A percentile compares a stretch with the other conserved stretches of the same genome.
Evolutionary conservation across 768 basidiomycete species (phyloP).

Genomic region (Kwoniella botswanensis): DNA sequence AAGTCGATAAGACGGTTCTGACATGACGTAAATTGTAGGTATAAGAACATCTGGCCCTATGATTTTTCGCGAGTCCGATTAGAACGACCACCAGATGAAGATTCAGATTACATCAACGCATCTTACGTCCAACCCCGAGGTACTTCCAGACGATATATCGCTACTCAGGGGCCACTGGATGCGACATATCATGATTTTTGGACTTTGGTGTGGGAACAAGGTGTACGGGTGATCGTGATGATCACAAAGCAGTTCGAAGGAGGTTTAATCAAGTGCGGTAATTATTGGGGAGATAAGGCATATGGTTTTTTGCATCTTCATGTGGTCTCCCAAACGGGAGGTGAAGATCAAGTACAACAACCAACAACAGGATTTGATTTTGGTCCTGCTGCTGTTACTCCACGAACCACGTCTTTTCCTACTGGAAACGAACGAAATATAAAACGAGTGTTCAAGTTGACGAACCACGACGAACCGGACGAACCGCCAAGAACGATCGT

Average conservation of each 20-base stretch:
- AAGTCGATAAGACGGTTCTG: background rate
- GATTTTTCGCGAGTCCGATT: slow-evolving; percentile 90
- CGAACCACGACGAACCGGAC: slow-evolving; percentile 67
- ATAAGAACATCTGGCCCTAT: slow-evolving; percentile 94
- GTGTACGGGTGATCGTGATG: slow-evolving; percentile 95
- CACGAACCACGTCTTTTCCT: slow-evolving; percentile 11
- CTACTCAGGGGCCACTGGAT: slow-evolving; percentile 91
- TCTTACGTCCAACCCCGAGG: slow-evolving; percentile 87
- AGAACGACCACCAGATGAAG: slow-evolving; percentile 61
- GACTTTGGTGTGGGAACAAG: slow-evolving; percentile 95
- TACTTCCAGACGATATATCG: slow-evolving; percentile 83
- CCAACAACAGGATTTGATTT: slow-evolving; percentile 62
- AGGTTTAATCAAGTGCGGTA: slow-evolving; percentile 83
- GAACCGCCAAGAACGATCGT: slow-evolving; percentile 70
- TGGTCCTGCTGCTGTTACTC: slow-evolving; percentile 46
- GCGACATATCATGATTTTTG: slow-evolving; percentile 92
- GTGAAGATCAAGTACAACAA: slow-evolving; percentile 56
- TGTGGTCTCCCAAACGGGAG: slow-evolving; percentile 63
- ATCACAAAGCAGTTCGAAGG: slow-evolving; percentile 89
- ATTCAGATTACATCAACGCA: slow-evolving; percentile 93
- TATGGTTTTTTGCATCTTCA: slow-evolving; percentile 76
- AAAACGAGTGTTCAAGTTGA: slow-evolving; percentile 67
- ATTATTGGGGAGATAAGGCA: slow-evolving; percentile 72
- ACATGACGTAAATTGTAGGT: slow-evolving; percentile 62
- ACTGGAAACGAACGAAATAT: slow-evolving; percentile 52